phyloP scores from a whole-genome alignment of 2,329 filamentous ascomycete species.

The Alternaria postmessia region DNA sequence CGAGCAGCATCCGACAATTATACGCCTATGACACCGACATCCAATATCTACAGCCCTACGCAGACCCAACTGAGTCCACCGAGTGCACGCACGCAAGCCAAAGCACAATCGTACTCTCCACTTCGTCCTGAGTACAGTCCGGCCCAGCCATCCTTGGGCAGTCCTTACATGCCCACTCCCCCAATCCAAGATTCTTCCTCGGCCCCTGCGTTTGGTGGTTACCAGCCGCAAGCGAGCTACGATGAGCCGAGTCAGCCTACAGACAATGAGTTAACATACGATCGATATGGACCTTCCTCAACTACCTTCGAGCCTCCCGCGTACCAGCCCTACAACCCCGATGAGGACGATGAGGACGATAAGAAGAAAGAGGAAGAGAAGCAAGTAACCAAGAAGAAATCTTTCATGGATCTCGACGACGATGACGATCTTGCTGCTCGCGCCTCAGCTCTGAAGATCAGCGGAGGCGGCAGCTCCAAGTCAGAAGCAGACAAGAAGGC shows the following conservation, averaged over 20 bases:
- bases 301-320: slow-evolving; percentile 40
- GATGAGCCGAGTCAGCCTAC: slow-evolving; percentile 27
- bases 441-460: slow-evolving; percentile 59
- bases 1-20: slow-evolving; percentile 43
- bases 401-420: slow-evolving; percentile 83
- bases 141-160: slow-evolving; percentile 36
- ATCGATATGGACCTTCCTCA: slow-evolving; percentile 46
- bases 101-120: slow-evolving; percentile 44
- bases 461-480: slow-evolving; percentile 27
- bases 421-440: slow-evolving; percentile 69
- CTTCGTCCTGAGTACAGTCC: slow-evolving; percentile 39
- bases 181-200: slow-evolving; percentile 29
- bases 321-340: slow-evolving; percentile 60
- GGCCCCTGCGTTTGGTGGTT: slow-evolving; percentile 36
- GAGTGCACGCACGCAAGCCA: slow-evolving; percentile 32
- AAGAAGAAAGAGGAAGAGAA: slow-evolving; percentile 57
- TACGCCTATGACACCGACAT: slow-evolving; percentile 36
- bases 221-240: slow-evolving; percentile 39
- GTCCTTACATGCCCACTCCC: slow-evolving; percentile 42
- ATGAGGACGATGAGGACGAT: slow-evolving; percentile 58
- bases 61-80: slow-evolving; percentile 43
- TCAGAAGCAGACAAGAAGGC: slow-evolving; percentile 72
- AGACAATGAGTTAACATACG: slow-evolving; percentile 19
- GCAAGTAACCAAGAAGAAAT: slow-evolving; percentile 67
- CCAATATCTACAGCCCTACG: slow-evolving; percentile 41